phyloP scores from a whole-genome alignment of 179 eudicot species.

The Beta corolliflora region DNA sequence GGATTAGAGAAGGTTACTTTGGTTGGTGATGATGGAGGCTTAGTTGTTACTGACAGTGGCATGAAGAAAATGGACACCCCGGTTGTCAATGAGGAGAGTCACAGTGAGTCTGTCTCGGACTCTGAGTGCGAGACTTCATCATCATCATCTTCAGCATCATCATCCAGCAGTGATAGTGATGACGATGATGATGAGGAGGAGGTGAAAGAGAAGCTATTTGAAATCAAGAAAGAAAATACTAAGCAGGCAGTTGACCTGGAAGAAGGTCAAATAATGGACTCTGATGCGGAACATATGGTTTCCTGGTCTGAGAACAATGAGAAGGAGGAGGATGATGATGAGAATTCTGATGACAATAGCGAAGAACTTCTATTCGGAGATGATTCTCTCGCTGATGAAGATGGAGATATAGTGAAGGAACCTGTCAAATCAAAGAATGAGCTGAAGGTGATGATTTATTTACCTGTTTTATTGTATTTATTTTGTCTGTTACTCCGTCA shows the following conservation, averaged over 20 bases:
- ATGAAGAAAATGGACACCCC: slow-evolving; percentile 15
- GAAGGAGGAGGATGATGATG: slow-evolving; percentile 35
- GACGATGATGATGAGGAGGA: slow-evolving; percentile 29
- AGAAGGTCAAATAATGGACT: slow-evolving; percentile 74
- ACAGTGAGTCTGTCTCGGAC: slow-evolving; percentile 30
- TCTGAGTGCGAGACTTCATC: slow-evolving; percentile 43
- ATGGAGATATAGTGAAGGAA: slow-evolving; percentile 25
- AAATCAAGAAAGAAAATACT: slow-evolving; percentile 19
- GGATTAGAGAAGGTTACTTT: slow-evolving; percentile 61
- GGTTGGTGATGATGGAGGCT: slow-evolving; percentile 27
- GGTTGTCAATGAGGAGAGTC: slow-evolving; percentile 32
- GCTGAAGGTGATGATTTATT: slow-evolving; percentile 14
- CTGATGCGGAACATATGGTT: slow-evolving; percentile 59
- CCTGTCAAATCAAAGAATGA: slow-evolving; percentile 41
- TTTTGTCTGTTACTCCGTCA: neutral
- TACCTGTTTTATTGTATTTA: neutral
- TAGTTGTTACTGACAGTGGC: slow-evolving; percentile 24
- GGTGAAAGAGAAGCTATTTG: slow-evolving; percentile 20
- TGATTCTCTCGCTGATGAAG: slow-evolving; percentile 22
- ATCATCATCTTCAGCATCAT: slow-evolving; percentile 47
- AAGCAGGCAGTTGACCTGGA: slow-evolving; percentile 48
- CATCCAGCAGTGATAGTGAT: slow-evolving; percentile 53
- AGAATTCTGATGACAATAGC: slow-evolving; percentile 24
- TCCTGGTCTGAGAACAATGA: slow-evolving; percentile 48
- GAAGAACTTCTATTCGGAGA: slow-evolving; percentile 36